phyloP scores from a whole-genome alignment of 768 basidiomycete genomes.

The Leucocoprinus sp. region DNA sequence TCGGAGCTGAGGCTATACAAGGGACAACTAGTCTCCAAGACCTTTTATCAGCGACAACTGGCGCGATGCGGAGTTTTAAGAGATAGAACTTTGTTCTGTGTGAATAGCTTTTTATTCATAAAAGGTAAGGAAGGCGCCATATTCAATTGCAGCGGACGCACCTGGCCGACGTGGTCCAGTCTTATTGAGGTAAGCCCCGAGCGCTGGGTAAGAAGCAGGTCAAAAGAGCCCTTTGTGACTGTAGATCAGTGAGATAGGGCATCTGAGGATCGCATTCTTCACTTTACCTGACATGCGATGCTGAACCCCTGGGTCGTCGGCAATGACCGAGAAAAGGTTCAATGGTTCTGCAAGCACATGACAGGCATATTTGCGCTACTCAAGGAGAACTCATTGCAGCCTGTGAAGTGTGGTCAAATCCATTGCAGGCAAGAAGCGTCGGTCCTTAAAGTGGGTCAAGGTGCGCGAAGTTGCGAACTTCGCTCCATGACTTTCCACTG shows the following conservation, averaged over 20 bases:
- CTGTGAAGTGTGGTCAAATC: constrained; percentile 1
- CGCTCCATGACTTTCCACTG: neutral
- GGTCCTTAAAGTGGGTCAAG: neutral
- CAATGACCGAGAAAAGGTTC: neutral
- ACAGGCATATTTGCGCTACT: neutral
- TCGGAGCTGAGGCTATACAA: neutral
- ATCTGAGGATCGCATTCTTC: neutral
- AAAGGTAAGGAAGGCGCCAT: constrained; percentile 4
- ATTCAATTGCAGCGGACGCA: neutral
- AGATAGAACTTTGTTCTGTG: neutral
- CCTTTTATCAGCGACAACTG: constrained; percentile 1
- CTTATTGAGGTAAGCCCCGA: neutral
- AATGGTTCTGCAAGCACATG: neutral
- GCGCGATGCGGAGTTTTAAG: neutral
- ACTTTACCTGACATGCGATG: constrained; percentile 2
- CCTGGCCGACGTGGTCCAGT: neutral
- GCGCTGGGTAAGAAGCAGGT: neutral
- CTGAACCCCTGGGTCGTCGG: neutral
- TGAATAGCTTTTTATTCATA: neutral
- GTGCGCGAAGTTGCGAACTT: neutral
- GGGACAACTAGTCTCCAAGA: neutral
- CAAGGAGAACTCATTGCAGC: neutral
- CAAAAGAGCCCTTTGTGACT: neutral
- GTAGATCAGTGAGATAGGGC: constrained; percentile 1
- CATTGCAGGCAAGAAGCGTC: neutral